Evolutionary conservation across 164 flowering plant species (phyloP), one percentile per base, ranked within the genome.

Genomic region (Kalanchoe fedtschenkoi): DNA sequence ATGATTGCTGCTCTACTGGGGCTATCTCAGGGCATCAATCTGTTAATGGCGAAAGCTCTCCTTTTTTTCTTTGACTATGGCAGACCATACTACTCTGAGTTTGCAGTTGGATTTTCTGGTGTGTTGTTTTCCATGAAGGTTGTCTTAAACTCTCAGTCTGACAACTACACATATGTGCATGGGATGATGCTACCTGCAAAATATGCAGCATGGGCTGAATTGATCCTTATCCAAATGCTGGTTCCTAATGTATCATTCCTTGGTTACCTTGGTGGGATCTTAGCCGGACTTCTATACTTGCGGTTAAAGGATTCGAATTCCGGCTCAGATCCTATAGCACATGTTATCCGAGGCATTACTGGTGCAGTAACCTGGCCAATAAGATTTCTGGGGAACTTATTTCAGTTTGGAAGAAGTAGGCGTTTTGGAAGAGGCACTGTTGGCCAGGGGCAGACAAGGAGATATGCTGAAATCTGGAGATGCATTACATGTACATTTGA

Each of bases 121-220:
- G 88, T 92, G 42, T 89, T 92, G 53, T 92, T 92, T 72, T 96
- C 92, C 56, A 75, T 92, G 97, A 92, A 90, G 76, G 98, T 92
- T 8, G 78, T 90, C 46, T 88, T 92, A 61, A 78, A 88, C 65
- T 78, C 97, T 11, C 80, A 72, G 70, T 76, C 93, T 6, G 88
- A 75, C 11, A 62, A 79, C 62, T 75, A 73, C 65, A 69, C 87
- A 8, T 66, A 67, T 22, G 91, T 92, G 26, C 80, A 90, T 60
- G 98, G 98, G 16, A 32, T 92, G 10, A 15, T 83, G 1, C 85
- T 92, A 5, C 97, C 95, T 1, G 38, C 95, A 21, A 83, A 86
- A 10, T 58, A 77, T 71, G 97, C 97, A 65, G 97, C 95, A 5
- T 92, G 97, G 97, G 89, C 79, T 9, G 98, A 92, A 67, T 68